phyloP scores from a whole-genome alignment of 345 rosid genomes.

The Dimocarpus longan region DNA sequence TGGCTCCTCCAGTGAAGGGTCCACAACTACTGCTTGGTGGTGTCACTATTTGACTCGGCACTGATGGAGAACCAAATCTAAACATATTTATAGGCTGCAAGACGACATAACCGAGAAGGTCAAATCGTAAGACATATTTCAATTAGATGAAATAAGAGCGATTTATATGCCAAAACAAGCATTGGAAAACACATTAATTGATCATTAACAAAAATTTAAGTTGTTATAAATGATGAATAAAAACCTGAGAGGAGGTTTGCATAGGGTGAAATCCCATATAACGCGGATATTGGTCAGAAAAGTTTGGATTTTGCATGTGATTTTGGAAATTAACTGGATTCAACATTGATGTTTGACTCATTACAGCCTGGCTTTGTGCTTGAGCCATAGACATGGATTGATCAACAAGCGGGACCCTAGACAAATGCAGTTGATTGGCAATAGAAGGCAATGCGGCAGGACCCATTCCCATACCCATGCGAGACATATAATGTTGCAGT shows the following conservation, averaged over 20 bases:
- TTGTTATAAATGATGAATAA: not conserved
- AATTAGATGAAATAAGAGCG: not conserved
- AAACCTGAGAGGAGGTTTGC: conserved; percentile 59
- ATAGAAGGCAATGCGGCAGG: conserved; percentile 34
- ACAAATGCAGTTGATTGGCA: conserved; percentile 44
- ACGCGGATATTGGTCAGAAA: conserved; percentile 49
- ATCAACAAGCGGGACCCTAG: conserved; percentile 49
- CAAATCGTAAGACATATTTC: too few relatives aligned
- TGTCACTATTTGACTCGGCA: conserved; percentile 34
- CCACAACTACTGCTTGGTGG: conserved; percentile 26
- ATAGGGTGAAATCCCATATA: conserved; percentile 51
- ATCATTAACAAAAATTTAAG: conserved; percentile 14
- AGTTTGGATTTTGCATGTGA: conserved; percentile 41
- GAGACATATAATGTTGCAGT: conserved; percentile 58
- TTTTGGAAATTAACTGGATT: conserved; percentile 44
- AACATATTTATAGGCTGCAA: conserved; percentile 58
- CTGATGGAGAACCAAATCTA: conserved; percentile 42
- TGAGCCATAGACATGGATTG: conserved; percentile 43
- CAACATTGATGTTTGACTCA: conserved; percentile 43
- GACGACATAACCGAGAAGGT: conserved; percentile 6
- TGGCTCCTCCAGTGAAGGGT: conserved; percentile 27
- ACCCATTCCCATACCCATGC: conserved; percentile 56
- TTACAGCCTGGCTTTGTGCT: conserved; percentile 40
- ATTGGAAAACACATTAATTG: not conserved
- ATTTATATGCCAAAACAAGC: not conserved